Evolutionary conservation across 2,329 filamentous ascomycete genomes (phyloP), one percentile per base, ranked within the genome.

Genomic region (Cercospora sp.): DNA sequence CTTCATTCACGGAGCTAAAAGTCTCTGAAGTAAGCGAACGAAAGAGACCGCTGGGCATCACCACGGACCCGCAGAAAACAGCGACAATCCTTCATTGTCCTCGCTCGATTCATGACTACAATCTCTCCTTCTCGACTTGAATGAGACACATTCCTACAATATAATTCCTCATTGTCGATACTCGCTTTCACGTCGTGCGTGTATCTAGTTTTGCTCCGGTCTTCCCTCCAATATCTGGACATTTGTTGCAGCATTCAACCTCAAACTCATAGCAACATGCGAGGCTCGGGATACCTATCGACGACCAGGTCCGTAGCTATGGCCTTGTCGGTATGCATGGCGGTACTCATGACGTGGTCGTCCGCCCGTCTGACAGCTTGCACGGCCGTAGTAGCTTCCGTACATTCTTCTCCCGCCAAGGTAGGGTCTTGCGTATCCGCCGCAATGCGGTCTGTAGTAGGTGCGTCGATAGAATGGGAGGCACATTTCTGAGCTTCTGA

Each of bases 381-480:
- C 20, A 13, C 6, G 48, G 7, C 30, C 55, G 9, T 59, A 59
- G 9, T 59, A 59, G 28, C 28, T 30, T 59, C 55, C 55, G 31
- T 33, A 59, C 55, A 31, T 36, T 12, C 55, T 31, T 59, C 55
- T 59, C 9, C 28, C 55, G 18, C 28, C 55, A 31, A 59, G 2
- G 55, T 59, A 33, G 36, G 55, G 55, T 36, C 55, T 59, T 26
- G 55, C 55, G 9, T 59, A 59, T 28, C 55, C 55, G 55, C 55
- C 55, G 55, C 55, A 59, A 10, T 59, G 55, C 5, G 55, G 28
- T 33, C 55, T 31, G 55, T 59, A 36, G 26, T 59, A 59, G n/a
- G 30, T 18, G 2, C 55, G 30, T 6, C 9, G 55, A 36, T 31
- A 59, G 55, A 59, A 59, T 10, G 55, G 55, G 7, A 59, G 55